Percentiles rank a stretch among this genome's conserved stretches.
These are phyloP conservation scores for Acmispon strigosus DNA, from an alignment of 306 rosid species.

Conservation along the genomic window DNA sequence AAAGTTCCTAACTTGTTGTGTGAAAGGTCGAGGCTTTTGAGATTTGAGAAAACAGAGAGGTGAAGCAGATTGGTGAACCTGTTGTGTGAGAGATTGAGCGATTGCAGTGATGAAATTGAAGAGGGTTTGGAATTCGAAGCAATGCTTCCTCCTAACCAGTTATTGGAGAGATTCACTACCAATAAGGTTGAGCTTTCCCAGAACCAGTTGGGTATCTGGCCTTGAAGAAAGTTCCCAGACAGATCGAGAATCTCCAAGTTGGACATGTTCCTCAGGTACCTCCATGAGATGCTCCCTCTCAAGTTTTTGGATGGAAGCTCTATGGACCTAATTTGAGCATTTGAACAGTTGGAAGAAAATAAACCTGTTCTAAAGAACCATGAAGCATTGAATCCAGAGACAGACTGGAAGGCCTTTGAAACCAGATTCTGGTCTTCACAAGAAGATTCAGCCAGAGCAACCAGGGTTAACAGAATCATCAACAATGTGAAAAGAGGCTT, in stretches of 20 bases:
- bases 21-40: conserved; percentile 61
- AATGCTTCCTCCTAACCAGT: conserved; percentile 68
- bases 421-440: conserved; percentile 49
- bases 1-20: conserved; percentile 38
- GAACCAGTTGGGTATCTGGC: conserved; percentile 61
- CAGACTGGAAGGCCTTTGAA: conserved; percentile 53
- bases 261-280: conserved; percentile 48
- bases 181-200: conserved; percentile 42
- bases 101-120: conserved; percentile 40
- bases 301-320: conserved; percentile 50
- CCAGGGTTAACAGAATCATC: conserved; percentile 33
- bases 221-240: conserved; percentile 58
- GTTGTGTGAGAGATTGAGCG: conserved; percentile 67
- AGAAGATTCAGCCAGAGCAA: conserved; percentile 33
- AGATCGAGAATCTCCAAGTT: conserved; percentile 51
- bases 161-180: conserved; percentile 47
- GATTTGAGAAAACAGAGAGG: conserved; percentile 47
- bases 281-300: conserved; percentile 67
- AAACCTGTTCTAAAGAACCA: conserved; percentile 22
- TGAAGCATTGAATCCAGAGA: conserved; percentile 51
- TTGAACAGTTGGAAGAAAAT: conserved; percentile 37
- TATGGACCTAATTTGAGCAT: conserved; percentile 27
- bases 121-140: conserved; percentile 31
- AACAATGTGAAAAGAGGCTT: conserved; percentile 20
- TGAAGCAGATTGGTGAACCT: conserved; percentile 59